These are phyloP conservation scores for Prinsepia uniflora DNA, from an alignment of 306 rosid species.

Conservation along the genomic window DNA sequence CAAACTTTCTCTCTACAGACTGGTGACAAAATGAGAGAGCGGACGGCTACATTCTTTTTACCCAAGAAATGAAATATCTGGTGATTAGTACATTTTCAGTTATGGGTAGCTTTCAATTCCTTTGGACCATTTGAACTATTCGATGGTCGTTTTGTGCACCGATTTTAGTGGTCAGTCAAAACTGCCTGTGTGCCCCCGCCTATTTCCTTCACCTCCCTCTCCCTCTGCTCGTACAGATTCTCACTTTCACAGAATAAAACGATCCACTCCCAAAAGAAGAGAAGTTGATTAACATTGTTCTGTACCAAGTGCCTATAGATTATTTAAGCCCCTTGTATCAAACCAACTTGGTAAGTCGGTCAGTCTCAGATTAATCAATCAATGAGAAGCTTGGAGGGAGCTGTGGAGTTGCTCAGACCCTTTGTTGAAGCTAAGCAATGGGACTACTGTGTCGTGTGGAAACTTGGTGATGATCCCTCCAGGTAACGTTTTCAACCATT, in stretches of 20 bases:
- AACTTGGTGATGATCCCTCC: conserved; percentile 62
- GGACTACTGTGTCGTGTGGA: conserved; percentile 77
- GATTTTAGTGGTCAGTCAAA: conserved; percentile 37
- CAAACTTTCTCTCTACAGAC: no score
- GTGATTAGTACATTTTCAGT: neutral
- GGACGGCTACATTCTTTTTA: neutral
- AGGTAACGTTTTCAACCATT: conserved; percentile 18
- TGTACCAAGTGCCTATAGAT: conserved; percentile 42
- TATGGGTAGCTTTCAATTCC: neutral
- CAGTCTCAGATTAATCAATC: neutral
- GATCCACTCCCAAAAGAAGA: conserved; percentile 26
- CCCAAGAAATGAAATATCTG: neutral
- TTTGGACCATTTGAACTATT: conserved; percentile 18
- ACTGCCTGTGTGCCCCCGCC: neutral
- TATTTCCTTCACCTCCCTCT: conserved; percentile 18
- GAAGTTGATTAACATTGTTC: conserved; percentile 31
- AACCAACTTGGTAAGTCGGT: neutral
- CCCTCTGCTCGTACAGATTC: conserved; percentile 10
- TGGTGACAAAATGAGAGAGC: no score
- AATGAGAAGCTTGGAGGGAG: neutral
- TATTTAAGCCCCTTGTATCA: conserved; percentile 14
- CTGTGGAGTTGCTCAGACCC: conserved; percentile 55
- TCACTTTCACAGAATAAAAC: conserved; percentile 4
- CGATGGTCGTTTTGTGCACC: conserved; percentile 20
- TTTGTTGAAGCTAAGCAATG: conserved; percentile 48